Conservation (phyloP, 2,329 filamentous ascomycete genomes). For the Tolypocladium tropicale region DNA sequence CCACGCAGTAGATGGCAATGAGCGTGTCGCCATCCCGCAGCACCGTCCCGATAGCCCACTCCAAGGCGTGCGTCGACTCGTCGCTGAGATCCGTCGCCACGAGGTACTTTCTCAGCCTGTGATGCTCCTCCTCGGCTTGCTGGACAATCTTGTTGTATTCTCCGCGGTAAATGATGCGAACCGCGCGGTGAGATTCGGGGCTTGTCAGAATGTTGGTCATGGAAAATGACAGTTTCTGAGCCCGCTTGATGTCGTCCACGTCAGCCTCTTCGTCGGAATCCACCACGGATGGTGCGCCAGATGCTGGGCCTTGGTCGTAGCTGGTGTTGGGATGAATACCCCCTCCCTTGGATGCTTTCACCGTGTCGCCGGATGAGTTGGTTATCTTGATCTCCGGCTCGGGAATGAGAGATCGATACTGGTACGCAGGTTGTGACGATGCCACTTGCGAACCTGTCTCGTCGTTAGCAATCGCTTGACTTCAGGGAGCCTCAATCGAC, state of each 20-base stretch:
- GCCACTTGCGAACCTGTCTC: slow-evolving; percentile 41
- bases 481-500: slow-evolving; percentile 21
- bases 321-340: slow-evolving; percentile 74
- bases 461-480: slow-evolving; percentile 11
- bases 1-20: slow-evolving; percentile 85
- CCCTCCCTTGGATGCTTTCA: slow-evolving; percentile 41
- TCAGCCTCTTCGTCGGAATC: slow-evolving; percentile 84
- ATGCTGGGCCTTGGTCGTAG: slow-evolving; percentile 60
- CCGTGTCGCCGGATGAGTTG: slow-evolving; percentile 50
- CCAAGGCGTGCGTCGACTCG: slow-evolving; percentile 87
- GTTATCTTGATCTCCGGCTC: slow-evolving; percentile 59
- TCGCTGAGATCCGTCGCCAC: slow-evolving; percentile 94
- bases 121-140: slow-evolving; percentile 68
- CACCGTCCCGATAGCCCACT: slow-evolving; percentile 96
- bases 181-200: slow-evolving; percentile 66
- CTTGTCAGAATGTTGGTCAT: slow-evolving; percentile 72
- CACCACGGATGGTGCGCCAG: slow-evolving; percentile 46
- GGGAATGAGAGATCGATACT: slow-evolving; percentile 53
- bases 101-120: slow-evolving; percentile 77
- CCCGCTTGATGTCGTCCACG: slow-evolving; percentile 72
- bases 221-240: slow-evolving; percentile 73
- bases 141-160: slow-evolving; percentile 69
- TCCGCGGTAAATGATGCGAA: slow-evolving; percentile 83
- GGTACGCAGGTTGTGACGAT: slow-evolving; percentile 36
- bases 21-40: slow-evolving; percentile 89